Conservation (phyloP, 2,329 filamentous ascomycete species). For the Exophiala calicioides region DNA sequence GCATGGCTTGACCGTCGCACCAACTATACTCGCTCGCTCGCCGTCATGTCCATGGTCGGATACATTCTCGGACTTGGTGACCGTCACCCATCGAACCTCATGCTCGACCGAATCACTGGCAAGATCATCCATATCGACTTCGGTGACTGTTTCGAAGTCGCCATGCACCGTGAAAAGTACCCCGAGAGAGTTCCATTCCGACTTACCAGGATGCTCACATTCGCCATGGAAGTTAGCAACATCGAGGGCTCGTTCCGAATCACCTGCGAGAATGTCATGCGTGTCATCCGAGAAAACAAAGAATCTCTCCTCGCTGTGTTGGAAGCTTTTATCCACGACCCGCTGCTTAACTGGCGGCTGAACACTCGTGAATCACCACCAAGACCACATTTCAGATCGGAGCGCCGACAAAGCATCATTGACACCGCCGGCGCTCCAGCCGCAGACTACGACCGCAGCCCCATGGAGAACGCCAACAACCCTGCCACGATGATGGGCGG, state of each 20-base stretch:
- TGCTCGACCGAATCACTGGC: slow-evolving; percentile 93
- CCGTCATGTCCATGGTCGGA: slow-evolving; percentile 99
- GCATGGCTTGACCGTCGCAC: slow-evolving; percentile 96
- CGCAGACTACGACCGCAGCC: slow-evolving; percentile 30
- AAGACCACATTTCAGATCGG: slow-evolving; percentile 60
- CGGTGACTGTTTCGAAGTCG: slow-evolving; percentile 98
- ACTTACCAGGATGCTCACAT: slow-evolving; percentile 96
- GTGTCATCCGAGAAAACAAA: slow-evolving; percentile 93
- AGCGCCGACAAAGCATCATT: slow-evolving; percentile 62
- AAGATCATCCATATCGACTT: slow-evolving; percentile 99
- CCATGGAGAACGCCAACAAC: slow-evolving; percentile 37
- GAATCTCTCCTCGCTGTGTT: slow-evolving; percentile 97
- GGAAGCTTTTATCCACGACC: slow-evolving; percentile 99
- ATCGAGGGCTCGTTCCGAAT: slow-evolving; percentile 98
- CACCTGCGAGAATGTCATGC: slow-evolving; percentile 98
- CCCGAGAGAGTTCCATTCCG: slow-evolving; percentile 97
- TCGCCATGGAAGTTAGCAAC: slow-evolving; percentile 99
- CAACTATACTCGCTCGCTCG: slow-evolving; percentile 96
- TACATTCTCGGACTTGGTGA: slow-evolving; percentile 97
- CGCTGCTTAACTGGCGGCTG: slow-evolving; percentile 95
- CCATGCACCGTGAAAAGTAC: slow-evolving; percentile 99
- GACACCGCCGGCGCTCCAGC: slow-evolving; percentile 38
- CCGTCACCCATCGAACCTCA: slow-evolving; percentile 94
- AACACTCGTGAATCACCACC: slow-evolving; percentile 62
- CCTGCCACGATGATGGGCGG: slow-evolving; percentile 52